Evolutionary conservation across 371 early-diverging fungal species (phyloP), one percentile per base, ranked within the genome.

Genomic region (Mortierella sp.): DNA sequence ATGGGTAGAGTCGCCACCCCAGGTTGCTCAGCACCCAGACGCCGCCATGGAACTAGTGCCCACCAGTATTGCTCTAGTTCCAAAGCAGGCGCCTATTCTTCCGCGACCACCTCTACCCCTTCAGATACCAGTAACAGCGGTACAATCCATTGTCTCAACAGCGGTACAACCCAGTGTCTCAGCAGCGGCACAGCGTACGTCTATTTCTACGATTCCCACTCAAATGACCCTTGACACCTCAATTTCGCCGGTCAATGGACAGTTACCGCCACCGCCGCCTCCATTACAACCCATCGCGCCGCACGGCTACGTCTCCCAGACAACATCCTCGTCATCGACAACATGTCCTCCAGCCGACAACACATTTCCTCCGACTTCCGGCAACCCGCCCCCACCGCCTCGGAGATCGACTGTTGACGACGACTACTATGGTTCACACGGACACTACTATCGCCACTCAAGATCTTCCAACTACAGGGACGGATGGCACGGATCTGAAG

Each of bases 401-500:
- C 82, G 82, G 13, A 28, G 82, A 67, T 81, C 82, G 24, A 81
- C 74, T n/a, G 72, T 72, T n/a, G 82, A 81, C 28, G 81, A 81
- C 40, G 82, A 81, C 44, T 81, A 81, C 40, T 81, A 81, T 48
- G 71, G 77, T 13, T 71, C 77, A 11, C 77, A 76, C 28, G 64
- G 77, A 9, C 61, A 73, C 10, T 77, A 81, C 61, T 74, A 77
- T 74, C 82, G 82, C 31, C 74, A 73, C 28, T 76, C 80, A 13
- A 61, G 80, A 21, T 71, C 79, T 2, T 80, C 80, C 19, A 75
- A 75, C 34, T 75, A 80, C 55, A 72, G 80, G 13, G 80, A 80
- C 14, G 67, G 61, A 31, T 80, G 80, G 80, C 80, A 80, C 67
- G 50, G 75, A 9, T 11, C 72, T 4, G 80, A 80, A 24, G 57